Evolutionary conservation across 2,329 filamentous ascomycete species (phyloP), one percentile per base, ranked within the genome.

Genomic region (Trichoderma koningiopsis): DNA sequence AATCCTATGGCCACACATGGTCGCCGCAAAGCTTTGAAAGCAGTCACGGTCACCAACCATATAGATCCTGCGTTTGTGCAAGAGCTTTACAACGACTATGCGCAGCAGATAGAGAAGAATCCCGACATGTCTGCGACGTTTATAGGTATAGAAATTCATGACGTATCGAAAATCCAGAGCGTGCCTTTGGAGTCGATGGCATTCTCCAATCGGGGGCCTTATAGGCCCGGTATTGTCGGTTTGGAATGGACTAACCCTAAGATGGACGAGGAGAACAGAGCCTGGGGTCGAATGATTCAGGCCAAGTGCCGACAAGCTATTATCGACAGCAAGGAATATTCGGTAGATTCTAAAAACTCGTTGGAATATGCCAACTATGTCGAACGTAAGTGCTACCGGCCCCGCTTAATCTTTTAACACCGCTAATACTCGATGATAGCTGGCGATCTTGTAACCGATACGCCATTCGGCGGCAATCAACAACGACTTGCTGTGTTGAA

Each of bases 21-120:
- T 2, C 78, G 78, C 59, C 77, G 80, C 4, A 79, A 76, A 55
- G 71, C 75, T 13, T 72, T 81, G 70, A 82, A 83, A 70, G 81
- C 81, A 1, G 74, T 82, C 3, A 83, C 81, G 55, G 79, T 81
- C 71, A 75, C 78, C 5, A 77, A 82, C 31, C 82, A 84, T 0
- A 73, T 85, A 0, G 59, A 72, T n/a, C 52, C 70, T 0, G 55
- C 27, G 40, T 49, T 58, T 37, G 55, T 67, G 7, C 55, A 67
- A 3, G 64, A 52, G 2, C 16, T 67, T 4, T 67, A 52, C 16
- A 27, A 76, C 76, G 24, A 74, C 73, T 5, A 70, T 71, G 0
- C 80, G 72, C 77, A 27, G 71, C 78, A 67, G 69, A 73, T 6
- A 7, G 73, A 77, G 1, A 72, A 65, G 2, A 62, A 72, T 5